These are phyloP conservation scores for Candida peoriensis DNA, from an alignment of 805 yeast genomes.

Conservation along the genomic window DNA sequence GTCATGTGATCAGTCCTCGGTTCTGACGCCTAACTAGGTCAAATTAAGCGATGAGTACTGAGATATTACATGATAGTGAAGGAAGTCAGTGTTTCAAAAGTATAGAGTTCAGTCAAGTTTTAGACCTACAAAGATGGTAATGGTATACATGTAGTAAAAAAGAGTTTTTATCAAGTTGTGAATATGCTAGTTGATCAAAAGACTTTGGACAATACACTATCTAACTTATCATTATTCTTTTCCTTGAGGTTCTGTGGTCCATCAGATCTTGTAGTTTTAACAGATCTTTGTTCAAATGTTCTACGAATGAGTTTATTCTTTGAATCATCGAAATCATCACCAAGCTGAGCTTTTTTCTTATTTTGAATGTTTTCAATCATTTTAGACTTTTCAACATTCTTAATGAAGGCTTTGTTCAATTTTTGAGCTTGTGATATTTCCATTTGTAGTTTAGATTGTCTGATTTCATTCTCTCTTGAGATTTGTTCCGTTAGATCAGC, in stretches of 20 bases:
- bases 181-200: slow-evolving; percentile 11
- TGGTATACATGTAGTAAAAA: no score
- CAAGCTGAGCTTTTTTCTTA: slow-evolving; percentile 25
- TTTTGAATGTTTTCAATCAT: slow-evolving; percentile 61
- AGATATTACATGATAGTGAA: no score
- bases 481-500: slow-evolving; percentile 89
- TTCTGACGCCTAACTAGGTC: no score
- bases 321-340: slow-evolving; percentile 19
- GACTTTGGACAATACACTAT: slow-evolving; percentile 28
- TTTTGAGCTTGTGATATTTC: slow-evolving; percentile 88
- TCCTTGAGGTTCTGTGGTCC: slow-evolving; percentile 45
- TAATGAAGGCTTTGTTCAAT: slow-evolving; percentile 76
- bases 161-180: no score
- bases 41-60: no score
- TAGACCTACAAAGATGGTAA: no score
- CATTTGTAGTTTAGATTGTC: slow-evolving; percentile 81
- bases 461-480: slow-evolving; percentile 80
- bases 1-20: slow-evolving; percentile 4
- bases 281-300: slow-evolving; percentile 65
- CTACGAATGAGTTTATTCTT: slow-evolving; percentile 42
- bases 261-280: slow-evolving; percentile 61
- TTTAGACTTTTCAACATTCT: slow-evolving; percentile 82
- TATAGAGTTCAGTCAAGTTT: no score
- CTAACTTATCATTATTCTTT: slow-evolving; percentile 34
- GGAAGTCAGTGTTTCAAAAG: no score